phyloP scores from a whole-genome alignment of 1,284 basidiomycete genomes.

The Pseudozyma tsukubaensis region DNA sequence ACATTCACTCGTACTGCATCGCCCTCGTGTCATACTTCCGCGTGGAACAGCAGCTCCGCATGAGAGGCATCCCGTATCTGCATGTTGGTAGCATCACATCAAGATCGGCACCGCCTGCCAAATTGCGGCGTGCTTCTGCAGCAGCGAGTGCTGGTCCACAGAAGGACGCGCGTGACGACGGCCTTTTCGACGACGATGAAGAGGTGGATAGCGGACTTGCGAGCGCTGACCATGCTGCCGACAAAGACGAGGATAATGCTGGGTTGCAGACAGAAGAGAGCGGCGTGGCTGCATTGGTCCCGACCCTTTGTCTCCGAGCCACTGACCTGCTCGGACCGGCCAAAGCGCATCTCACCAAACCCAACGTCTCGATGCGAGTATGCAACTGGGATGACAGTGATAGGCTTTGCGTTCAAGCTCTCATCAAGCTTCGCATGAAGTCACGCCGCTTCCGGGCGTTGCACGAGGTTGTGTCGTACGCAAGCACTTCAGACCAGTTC shows the following conservation, averaged over 20 bases:
- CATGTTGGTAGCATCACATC: slow-evolving; percentile 75
- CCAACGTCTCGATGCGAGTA: slow-evolving; percentile 86
- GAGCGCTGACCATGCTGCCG: background rate
- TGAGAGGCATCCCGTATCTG: slow-evolving; percentile 80
- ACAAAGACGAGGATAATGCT: background rate
- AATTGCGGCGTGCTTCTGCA: slow-evolving; percentile 4
- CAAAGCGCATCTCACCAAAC: slow-evolving; percentile 83
- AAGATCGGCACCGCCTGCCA: slow-evolving; percentile 33
- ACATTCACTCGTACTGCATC: slow-evolving; percentile 71
- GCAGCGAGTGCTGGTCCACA: background rate
- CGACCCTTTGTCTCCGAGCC: slow-evolving; percentile 83
- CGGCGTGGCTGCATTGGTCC: slow-evolving; percentile 77
- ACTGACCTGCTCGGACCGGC: slow-evolving; percentile 82
- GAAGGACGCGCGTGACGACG: slow-evolving; percentile 25
- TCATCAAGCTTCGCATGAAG: slow-evolving; percentile 75
- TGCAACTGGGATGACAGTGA: slow-evolving; percentile 89
- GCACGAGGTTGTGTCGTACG: slow-evolving; percentile 29
- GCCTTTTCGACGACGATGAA: slow-evolving; percentile 33
- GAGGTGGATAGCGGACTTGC: slow-evolving; percentile 2
- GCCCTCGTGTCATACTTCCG: slow-evolving; percentile 89
- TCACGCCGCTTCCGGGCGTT: slow-evolving; percentile 36
- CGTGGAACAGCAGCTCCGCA: slow-evolving; percentile 86
- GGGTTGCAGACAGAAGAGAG: slow-evolving; percentile 70
- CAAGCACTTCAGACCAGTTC: slow-evolving; percentile 71
- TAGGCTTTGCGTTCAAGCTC: slow-evolving; percentile 72